Evolutionary conservation across 495 filamentous ascomycete genomes (phyloP), one percentile per base, ranked within the genome.

Genomic region (Xeromyces bisporus): DNA sequence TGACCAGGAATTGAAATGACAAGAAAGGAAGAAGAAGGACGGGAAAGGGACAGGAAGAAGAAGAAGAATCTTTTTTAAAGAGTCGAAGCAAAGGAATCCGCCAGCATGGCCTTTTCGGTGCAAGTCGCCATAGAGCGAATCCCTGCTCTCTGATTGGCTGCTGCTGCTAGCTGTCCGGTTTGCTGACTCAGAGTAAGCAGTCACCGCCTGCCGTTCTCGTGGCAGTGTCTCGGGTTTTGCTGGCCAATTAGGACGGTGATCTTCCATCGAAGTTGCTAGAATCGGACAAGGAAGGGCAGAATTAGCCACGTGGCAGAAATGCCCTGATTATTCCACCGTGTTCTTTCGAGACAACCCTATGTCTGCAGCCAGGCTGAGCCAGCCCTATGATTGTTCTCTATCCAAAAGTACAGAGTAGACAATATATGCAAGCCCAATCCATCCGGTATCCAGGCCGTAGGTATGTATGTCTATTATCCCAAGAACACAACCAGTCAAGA

Each of bases 41-140:
- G 34, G 31, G 18, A 27, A 24, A 31, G 37, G 20, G 31, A 26
- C 23, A 23, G n/a, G n/a, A n/a, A n/a, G n/a, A n/a, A n/a, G n/a
- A n/a, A n/a, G n/a, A n/a, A n/a, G n/a, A n/a, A n/a, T n/a, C 43
- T 28, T 32, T 28, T 24, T 28, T 31, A 12, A 32, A 37, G 44
- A 35, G 44, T 38, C 40, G 28, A 43, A 35, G 41, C 36, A 36
- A 40, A 37, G 40, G 41, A 48, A 56, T 50, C 51, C 55, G 55
- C 58, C 58, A 63, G 53, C 47, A 46, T 60, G 58, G 51, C 58
- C 56, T 63, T 59, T 63, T 61, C 53, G 42, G 25, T 29, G 12
- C 16, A 24, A 15, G 11, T 32, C 24, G 11, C 36, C 39, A 43
- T 38, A 43, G 41, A 56, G 50, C 60, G 50, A 64, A 56, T 62